Base-by-base conservation (phyloP, 176 grass and related monocot species). In the Lolium rigidum region DNA sequence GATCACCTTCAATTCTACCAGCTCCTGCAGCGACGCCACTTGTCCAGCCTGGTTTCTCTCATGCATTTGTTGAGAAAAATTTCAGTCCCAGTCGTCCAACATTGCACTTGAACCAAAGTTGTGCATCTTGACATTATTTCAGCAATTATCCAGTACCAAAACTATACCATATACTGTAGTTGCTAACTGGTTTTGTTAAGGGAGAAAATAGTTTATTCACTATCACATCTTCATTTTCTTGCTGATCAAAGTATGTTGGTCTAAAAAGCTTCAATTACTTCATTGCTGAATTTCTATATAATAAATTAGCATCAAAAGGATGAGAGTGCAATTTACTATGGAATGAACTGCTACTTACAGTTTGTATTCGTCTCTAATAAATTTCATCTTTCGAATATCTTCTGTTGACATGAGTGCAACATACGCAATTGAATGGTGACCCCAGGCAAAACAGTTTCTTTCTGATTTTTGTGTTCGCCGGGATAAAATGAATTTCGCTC, bases 11-110 rank as follows among this genome's bases (percentile, higher is more conserved):
- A 52, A 59, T 61, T 87, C 31, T 82, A 81, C 73, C 71, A 71
- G 76, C 77, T 62, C 77, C 85, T 6, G 74, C 70, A 4, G 80
- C 82, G 15, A 89, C 84, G 78, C 87, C 86, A 28, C 66, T 91
- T 61, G 83, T 94, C 14, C 87, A 84, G 3, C 71, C 80, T 63
- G 92, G 87, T 83, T 92, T 94, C 73, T 88, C 89, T 71, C 87
- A 76, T 88, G 83, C 89, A 76, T 87, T 88, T 47, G 57, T 83
- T 20, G 82, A 86, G 66, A 90, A 88, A 56, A 80, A 80, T 41
- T 90, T 88, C 77, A 84, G 48, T 25, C 76, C 64, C 76, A 84
- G 70, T 61, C 61, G 0, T 76, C 81, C 60, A 91, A 88, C 61
- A 38, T 14, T 65, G 54, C 85, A 70, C 60, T 85, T 84, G 89